These are phyloP conservation scores for Microdochium paspali DNA, from an alignment of 2,329 filamentous ascomycete genomes.

Conservation along the genomic window DNA sequence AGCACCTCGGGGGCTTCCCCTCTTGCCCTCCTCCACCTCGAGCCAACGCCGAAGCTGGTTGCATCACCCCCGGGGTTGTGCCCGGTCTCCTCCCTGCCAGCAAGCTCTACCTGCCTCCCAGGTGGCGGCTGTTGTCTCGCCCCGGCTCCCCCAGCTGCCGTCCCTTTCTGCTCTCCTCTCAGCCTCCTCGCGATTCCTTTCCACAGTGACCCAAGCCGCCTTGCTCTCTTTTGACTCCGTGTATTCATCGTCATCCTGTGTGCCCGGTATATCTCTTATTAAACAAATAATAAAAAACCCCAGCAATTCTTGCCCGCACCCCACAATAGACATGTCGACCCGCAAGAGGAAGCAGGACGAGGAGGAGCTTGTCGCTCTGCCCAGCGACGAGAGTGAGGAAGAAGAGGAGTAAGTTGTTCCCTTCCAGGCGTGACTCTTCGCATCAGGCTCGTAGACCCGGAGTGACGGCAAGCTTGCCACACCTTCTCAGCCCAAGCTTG, in stretches of 20 bases:
- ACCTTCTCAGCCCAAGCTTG: too few species aligned
- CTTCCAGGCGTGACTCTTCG: neutral
- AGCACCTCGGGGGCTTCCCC: neutral
- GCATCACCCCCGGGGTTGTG: neutral
- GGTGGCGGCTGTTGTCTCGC: neutral
- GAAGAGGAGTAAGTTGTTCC: constrained; percentile 22
- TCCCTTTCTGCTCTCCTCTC: neutral
- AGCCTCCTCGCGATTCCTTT: neutral
- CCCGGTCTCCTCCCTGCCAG: neutral
- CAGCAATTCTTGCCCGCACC: neutral
- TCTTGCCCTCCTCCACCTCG: neutral
- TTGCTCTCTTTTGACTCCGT: neutral
- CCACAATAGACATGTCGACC: constrained; percentile 1
- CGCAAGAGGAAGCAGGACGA: constrained; percentile 24
- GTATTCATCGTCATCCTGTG: neutral
- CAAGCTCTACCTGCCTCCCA: neutral
- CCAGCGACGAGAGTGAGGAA: constrained; percentile 23
- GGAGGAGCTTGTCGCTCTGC: constrained; percentile 23
- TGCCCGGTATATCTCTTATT: too few species aligned
- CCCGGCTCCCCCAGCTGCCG: neutral
- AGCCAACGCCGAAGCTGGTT: neutral
- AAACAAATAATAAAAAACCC: too few species aligned
- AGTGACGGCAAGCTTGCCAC: too few species aligned
- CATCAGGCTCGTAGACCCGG: too few species aligned
- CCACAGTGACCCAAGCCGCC: neutral